phyloP scores from a whole-genome alignment of 2,329 filamentous ascomycete genomes.

The Hymenoscyphus fraxineus region DNA sequence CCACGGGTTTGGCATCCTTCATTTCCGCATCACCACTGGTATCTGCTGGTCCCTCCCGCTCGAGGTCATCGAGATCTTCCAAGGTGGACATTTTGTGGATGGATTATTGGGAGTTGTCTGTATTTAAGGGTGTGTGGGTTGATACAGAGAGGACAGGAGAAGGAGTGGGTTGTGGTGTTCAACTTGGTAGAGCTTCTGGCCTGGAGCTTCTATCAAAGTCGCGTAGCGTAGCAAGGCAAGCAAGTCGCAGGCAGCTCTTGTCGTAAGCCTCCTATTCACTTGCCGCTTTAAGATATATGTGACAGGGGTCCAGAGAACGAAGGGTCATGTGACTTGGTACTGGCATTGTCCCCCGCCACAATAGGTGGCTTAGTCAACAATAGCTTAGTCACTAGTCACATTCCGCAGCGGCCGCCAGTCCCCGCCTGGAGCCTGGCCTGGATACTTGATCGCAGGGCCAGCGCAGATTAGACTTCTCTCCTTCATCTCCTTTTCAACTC shows the following conservation, averaged over 20 bases:
- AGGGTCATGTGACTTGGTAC: no score
- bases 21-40: slow-evolving; percentile 79
- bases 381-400: not conserved
- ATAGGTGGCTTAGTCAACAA: no score
- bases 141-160: slow-evolving; percentile 1
- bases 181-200: slow-evolving; percentile 19
- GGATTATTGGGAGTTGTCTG: slow-evolving; percentile 1
- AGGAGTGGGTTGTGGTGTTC: slow-evolving; percentile 9
- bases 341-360: no score
- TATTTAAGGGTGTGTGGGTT: not conserved
- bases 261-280: slow-evolving; percentile 8
- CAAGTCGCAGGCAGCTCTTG: slow-evolving; percentile 9
- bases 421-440: no score
- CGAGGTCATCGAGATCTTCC: slow-evolving; percentile 73
- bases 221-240: not conserved
- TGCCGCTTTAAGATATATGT: no score
- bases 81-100: slow-evolving; percentile 62
- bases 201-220: slow-evolving; percentile 23
- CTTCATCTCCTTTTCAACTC: slow-evolving; percentile 24
- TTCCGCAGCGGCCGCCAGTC: not conserved
- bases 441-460: slow-evolving; percentile 14
- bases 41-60: slow-evolving; percentile 57
- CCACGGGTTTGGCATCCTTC: slow-evolving; percentile 72
- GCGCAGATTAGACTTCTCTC: slow-evolving; percentile 11
- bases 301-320: no score